phyloP scores from a whole-genome alignment of 1,139 yeast species.

The Trichomonascaceae sp. region DNA sequence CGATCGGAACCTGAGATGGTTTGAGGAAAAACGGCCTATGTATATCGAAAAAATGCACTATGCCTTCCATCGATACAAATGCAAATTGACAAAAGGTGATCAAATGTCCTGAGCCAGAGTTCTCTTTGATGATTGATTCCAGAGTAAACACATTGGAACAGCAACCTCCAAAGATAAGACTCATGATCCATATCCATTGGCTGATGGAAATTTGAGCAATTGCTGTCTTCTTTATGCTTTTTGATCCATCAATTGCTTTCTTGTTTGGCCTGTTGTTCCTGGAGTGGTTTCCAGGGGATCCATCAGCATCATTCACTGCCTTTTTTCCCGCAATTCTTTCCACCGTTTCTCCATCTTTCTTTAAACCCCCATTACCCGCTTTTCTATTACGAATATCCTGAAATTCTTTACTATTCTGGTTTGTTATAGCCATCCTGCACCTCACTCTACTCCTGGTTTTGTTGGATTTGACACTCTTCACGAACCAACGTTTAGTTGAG shows the following conservation, averaged over 20 bases:
- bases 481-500: neutral
- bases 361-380: neutral
- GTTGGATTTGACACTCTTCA: neutral
- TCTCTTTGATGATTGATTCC: constrained; percentile 44
- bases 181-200: constrained; percentile 11
- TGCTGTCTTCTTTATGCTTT: neutral
- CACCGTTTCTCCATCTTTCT: neutral
- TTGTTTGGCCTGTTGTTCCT: neutral
- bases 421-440: neutral
- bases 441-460: neutral
- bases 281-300: neutral
- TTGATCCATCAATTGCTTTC: neutral
- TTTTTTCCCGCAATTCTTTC: neutral
- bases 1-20: constrained; percentile 40
- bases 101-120: constrained; percentile 40
- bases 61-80: constrained; percentile 46
- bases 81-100: constrained; percentile 59
- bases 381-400: neutral
- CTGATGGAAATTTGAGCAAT: constrained; percentile 6
- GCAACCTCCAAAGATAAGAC: constrained; percentile 66
- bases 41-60: constrained; percentile 34
- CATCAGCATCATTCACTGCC: neutral
- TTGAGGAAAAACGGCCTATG: constrained; percentile 27
- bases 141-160: constrained; percentile 62
- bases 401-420: neutral